Evolutionary conservation across 2,329 filamentous ascomycete species (phyloP), one percentile per base, ranked within the genome.

Genomic region (Fusarium albosuccineum): DNA sequence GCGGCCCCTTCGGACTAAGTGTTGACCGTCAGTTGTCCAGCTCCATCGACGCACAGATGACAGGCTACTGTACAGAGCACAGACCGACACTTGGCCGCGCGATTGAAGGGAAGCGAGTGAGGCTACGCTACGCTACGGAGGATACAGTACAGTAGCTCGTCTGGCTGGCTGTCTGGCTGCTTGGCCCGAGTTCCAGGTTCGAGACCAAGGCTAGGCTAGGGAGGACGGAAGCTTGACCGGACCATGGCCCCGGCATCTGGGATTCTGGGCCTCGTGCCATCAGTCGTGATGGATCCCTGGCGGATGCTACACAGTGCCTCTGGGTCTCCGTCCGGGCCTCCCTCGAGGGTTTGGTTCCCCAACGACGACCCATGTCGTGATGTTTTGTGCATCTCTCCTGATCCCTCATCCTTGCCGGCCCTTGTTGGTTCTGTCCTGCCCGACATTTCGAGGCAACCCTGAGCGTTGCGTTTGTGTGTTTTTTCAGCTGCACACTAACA

Each of bases 271-370:
- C 22, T 59, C 39, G 27, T 58, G 46, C 46, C 57, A 58, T 54
- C 55, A 46, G 26, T 37, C 51, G 34, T 9, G 30, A 36, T 57
- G 14, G 14, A 30, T 41, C 13, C 26, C n/a, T 54, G 42, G 41
- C 44, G 48, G 16, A 61, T 67, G 40, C 55, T 64, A 67, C 65
- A 67, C 64, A 60, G 64, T 67, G 60, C 46, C 44, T n/a, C 17
- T 13, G 17, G 30, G 16, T 22, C 33, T 22, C 22, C 22, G 22
- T 22, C 22, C 22, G 22, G 22, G 22, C 4, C 22, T 22, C 22
- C 22, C 22, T 22, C 4, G 22, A 22, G 22, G 22, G 22, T 22
- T 22, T 22, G 22, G 22, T 22, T 22, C 27, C 11, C n/a, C 44
- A 17, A 45, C 27, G 22, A 16, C 42, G 10, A 27, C 39, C n/a